Percentiles rank a stretch among this genome's conserved stretches.
phyloP scores from a whole-genome alignment of 805 yeast genomes.

The Hyphopichia homilentoma region DNA sequence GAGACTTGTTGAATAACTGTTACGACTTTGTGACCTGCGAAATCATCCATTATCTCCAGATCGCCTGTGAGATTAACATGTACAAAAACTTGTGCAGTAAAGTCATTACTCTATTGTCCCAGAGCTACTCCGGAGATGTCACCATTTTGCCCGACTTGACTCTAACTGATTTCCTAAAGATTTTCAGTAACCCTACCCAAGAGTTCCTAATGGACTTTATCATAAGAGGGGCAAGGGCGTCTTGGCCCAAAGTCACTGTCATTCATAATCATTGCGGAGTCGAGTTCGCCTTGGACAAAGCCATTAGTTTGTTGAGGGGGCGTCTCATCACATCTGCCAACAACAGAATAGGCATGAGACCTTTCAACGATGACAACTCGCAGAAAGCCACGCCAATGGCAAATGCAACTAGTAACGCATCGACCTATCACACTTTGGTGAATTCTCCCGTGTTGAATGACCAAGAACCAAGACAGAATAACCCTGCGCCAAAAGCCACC shows the following conservation, averaged over 20 bases:
- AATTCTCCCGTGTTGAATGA: conserved; percentile 18
- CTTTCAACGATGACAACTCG: background rate
- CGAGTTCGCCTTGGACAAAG: conserved; percentile 80
- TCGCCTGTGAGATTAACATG: conserved; percentile 73
- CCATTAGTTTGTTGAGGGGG: conserved; percentile 66
- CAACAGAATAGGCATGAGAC: conserved; percentile 1
- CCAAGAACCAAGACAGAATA: conserved; percentile 2
- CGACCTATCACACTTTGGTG: conserved; percentile 12
- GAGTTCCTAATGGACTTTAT: conserved; percentile 68
- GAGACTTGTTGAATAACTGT: conserved; percentile 47
- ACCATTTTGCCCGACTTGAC: conserved; percentile 82
- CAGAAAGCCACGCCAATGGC: background rate
- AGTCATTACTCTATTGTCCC: conserved; percentile 71
- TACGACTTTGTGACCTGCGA: conserved; percentile 67
- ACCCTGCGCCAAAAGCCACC: background rate
- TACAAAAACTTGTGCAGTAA: conserved; percentile 71
- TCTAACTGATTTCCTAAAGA: conserved; percentile 52
- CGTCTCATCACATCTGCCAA: conserved; percentile 43
- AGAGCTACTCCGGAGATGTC: conserved; percentile 88
- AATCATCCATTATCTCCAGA: conserved; percentile 69
- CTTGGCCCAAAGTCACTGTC: conserved; percentile 89
- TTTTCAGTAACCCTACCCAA: conserved; percentile 79
- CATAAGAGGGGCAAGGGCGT: conserved; percentile 81
- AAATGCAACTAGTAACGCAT: background rate
- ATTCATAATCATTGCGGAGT: conserved; percentile 87